Conservation (phyloP, 106 monocot species). For the Dendrobium officinale region DNA sequence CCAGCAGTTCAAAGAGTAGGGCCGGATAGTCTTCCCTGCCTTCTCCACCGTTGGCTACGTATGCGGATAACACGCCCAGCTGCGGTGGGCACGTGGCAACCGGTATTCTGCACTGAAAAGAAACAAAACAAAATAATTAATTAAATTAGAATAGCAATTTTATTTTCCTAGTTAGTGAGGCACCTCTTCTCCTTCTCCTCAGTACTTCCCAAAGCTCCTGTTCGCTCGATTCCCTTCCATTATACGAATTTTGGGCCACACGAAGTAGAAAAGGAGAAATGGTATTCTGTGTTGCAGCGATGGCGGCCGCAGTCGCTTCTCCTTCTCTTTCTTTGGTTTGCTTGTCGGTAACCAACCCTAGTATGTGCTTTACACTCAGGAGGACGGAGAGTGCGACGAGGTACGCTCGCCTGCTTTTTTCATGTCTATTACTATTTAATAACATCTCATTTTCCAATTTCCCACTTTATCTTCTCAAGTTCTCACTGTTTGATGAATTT, state of each 20-base stretch:
- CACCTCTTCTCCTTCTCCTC: not conserved
- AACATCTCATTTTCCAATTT: not conserved
- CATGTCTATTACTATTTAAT: not conserved
- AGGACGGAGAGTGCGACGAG: not conserved
- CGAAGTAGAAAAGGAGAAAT: not conserved
- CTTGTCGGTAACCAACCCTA: not conserved
- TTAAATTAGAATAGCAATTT: not conserved
- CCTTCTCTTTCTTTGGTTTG: not conserved
- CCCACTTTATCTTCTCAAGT: not conserved
- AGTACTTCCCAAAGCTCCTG: not conserved
- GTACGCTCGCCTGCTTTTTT: not conserved
- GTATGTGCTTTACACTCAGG: not conserved
- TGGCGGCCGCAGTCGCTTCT: not conserved
- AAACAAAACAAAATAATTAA: not conserved
- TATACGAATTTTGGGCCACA: not conserved
- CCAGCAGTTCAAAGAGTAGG: too few species aligned
- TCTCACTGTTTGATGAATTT: conserved; percentile 3
- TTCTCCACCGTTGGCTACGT: not conserved
- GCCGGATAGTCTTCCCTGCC: too few species aligned
- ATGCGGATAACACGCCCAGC: not conserved
- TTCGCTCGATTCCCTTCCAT: not conserved
- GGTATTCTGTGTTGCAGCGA: not conserved
- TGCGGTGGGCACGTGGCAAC: not conserved
- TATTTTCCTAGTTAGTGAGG: not conserved
- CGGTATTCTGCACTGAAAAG: not conserved